phyloP scores from a whole-genome alignment of 2,329 filamentous ascomycete species.

The Trichoderma sp. region DNA sequence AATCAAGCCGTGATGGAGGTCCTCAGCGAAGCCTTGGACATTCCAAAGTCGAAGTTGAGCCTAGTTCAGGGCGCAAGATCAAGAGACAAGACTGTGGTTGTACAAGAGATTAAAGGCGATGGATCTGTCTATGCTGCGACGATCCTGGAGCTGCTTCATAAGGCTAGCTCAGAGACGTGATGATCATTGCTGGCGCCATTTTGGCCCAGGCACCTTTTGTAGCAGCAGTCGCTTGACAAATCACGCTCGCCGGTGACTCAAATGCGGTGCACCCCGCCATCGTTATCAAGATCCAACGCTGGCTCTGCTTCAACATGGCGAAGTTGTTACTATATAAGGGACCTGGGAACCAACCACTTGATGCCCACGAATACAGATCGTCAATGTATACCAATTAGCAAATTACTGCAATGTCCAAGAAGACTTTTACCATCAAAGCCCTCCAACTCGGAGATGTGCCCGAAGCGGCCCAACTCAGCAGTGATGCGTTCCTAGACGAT shows the following conservation, averaged over 20 bases:
- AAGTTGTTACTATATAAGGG: conserved; percentile 2
- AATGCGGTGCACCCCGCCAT: conserved; percentile 4
- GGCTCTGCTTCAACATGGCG: background rate
- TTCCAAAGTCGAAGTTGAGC: conserved; percentile 64
- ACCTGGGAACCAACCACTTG: background rate
- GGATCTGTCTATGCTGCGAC: conserved; percentile 34
- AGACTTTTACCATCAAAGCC: conserved; percentile 29
- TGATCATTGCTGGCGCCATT: conserved; percentile 1
- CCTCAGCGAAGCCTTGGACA: conserved; percentile 59
- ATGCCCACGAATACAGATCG: background rate
- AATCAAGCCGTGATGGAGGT: conserved; percentile 67
- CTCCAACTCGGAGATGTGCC: conserved; percentile 35
- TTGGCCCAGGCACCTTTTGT: background rate
- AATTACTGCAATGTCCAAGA: conserved; percentile 27
- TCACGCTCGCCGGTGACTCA: conserved; percentile 24
- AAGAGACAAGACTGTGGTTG: conserved; percentile 61
- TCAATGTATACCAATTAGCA: background rate
- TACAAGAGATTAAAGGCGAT: conserved; percentile 41
- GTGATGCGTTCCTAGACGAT: conserved; percentile 37
- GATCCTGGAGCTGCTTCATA: conserved; percentile 35
- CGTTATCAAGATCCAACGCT: background rate
- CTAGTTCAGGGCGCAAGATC: conserved; percentile 65
- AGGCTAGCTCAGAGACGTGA: conserved; percentile 29
- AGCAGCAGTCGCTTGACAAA: background rate
- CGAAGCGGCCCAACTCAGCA: conserved; percentile 34